phyloP scores from a whole-genome alignment of 2,329 filamentous ascomycete genomes.

The Aureobasidium sp. region DNA sequence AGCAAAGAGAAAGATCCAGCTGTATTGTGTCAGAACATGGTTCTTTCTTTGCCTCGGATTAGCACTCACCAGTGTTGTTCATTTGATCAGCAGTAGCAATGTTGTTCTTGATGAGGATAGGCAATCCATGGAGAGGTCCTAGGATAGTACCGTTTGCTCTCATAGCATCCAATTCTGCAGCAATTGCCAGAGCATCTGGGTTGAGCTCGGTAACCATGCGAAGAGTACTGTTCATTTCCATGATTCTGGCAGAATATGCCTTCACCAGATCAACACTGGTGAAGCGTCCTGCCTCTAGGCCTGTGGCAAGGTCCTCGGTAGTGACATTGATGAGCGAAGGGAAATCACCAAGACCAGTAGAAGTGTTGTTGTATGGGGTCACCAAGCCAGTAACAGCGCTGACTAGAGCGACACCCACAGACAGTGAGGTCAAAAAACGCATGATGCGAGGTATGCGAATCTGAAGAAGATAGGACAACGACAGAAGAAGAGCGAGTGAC shows the following conservation, averaged over 20 bases:
- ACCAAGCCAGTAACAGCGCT: background rate
- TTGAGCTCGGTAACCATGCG: conserved; percentile 48
- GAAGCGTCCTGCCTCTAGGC: conserved; percentile 42
- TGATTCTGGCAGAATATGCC: conserved; percentile 43
- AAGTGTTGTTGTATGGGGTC: background rate
- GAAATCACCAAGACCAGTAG: conserved; percentile 14
- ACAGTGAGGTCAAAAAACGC: conserved; percentile 4
- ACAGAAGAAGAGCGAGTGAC: background rate
- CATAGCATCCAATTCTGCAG: conserved; percentile 23
- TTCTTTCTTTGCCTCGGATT: background rate
- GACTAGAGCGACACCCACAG: background rate
- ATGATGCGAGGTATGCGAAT: background rate
- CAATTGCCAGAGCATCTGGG: conserved; percentile 36
- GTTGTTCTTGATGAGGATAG: conserved; percentile 59
- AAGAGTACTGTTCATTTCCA: conserved; percentile 44
- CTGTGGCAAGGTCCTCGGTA: conserved; percentile 41
- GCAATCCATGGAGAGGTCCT: conserved; percentile 54
- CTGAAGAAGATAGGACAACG: background rate
- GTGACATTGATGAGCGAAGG: conserved; percentile 43
- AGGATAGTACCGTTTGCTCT: conserved; percentile 37
- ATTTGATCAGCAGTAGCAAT: conserved; percentile 55
- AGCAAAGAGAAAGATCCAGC: conserved; percentile 56
- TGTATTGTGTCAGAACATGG: conserved; percentile 1
- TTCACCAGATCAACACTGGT: conserved; percentile 49
- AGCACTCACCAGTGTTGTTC: conserved; percentile 44